These are phyloP conservation scores for Salix purpurea DNA, from an alignment of 345 rosid genomes.

Conservation along the genomic window DNA sequence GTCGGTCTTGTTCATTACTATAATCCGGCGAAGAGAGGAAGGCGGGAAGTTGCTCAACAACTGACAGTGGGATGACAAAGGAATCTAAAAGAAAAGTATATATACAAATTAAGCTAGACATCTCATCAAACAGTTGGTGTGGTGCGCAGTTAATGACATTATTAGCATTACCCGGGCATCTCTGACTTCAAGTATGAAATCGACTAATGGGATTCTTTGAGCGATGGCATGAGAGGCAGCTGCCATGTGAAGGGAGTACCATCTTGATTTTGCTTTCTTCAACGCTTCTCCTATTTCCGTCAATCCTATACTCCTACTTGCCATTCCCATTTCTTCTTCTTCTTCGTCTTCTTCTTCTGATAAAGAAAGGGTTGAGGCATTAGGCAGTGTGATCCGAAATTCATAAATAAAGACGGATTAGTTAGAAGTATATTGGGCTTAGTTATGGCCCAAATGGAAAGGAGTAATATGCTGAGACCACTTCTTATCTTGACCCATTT, in stretches of 20 bases:
- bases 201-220: constrained; percentile 57
- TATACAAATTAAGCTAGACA: constrained; percentile 21
- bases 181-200: constrained; percentile 61
- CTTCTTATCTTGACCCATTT: too few relatives aligned
- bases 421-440: too few relatives aligned
- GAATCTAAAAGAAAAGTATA: constrained; percentile 36
- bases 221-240: constrained; percentile 60
- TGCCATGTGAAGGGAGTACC: constrained; percentile 77
- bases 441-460: too few relatives aligned
- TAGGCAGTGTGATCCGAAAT: too few relatives aligned
- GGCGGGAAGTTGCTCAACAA: constrained; percentile 29
- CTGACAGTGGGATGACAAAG: constrained; percentile 57
- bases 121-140: constrained; percentile 36
- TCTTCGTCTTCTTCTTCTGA: neutral
- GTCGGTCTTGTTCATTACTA: constrained; percentile 77
- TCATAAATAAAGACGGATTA: too few relatives aligned
- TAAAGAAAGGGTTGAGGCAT: neutral
- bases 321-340: constrained; percentile 5
- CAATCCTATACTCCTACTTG: neutral
- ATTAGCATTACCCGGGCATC: constrained; percentile 56
- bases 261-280: constrained; percentile 38
- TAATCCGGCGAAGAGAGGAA: constrained; percentile 32
- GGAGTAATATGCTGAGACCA: too few relatives aligned
- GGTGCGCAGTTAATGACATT: neutral
- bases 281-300: constrained; percentile 47